A percentile compares a stretch with the other conserved stretches of the same genome.
Conservation (phyloP, 2,329 filamentous ascomycete species). For the Diaporthe longicolla region DNA sequence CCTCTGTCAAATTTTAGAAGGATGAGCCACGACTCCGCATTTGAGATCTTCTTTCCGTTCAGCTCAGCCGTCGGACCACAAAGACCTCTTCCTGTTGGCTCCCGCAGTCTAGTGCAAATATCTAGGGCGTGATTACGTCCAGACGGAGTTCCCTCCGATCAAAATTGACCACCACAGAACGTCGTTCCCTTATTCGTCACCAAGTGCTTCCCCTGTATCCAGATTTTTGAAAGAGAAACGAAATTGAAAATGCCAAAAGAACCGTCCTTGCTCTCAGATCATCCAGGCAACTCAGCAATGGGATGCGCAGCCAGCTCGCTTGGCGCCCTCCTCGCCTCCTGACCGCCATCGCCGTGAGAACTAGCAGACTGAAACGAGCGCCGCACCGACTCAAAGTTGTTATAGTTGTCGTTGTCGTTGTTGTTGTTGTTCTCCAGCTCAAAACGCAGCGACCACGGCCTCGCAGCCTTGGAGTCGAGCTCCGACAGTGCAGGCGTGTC, state of each 20-base stretch:
- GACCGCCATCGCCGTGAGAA: background rate
- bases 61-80: conserved; percentile 9
- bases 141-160: background rate
- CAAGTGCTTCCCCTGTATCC: background rate
- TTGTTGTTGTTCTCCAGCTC: conserved; percentile 41
- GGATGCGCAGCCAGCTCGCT: conserved; percentile 33
- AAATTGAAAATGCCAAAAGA: background rate
- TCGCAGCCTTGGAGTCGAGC: conserved; percentile 43
- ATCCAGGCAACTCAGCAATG: conserved; percentile 39
- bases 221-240: background rate
- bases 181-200: background rate
- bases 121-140: too few species aligned
- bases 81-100: background rate
- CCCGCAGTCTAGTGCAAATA: background rate
- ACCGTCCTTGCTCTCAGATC: background rate
- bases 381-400: conserved; percentile 18
- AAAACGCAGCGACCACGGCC: conserved; percentile 46
- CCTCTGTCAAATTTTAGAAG: too few species aligned
- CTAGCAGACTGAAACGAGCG: background rate
- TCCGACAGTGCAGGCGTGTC: conserved; percentile 40
- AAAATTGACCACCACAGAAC: background rate
- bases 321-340: conserved; percentile 2
- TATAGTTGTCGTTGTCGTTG: too few species aligned
- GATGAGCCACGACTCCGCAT: background rate
- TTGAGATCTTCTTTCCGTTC: background rate